phyloP scores from a whole-genome alignment of 208 protist species.

The Trypanosoma avium region DNA sequence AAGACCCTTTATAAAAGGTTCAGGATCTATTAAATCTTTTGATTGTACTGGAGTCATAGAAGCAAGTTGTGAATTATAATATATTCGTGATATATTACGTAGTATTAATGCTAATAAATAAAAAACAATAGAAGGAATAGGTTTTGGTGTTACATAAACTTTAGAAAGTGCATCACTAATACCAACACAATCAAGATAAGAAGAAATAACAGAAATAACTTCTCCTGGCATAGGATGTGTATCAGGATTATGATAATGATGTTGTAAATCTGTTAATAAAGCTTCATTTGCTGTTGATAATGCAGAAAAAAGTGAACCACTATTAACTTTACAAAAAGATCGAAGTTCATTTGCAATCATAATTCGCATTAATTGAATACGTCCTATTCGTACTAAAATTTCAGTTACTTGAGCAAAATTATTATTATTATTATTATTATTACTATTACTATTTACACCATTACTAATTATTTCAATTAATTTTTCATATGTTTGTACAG shows the following conservation, averaged over 20 bases:
- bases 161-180: conserved; percentile 81
- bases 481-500: conserved; percentile 36
- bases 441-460: not conserved
- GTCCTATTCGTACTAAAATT: conserved; percentile 56
- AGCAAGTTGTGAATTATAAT: conserved; percentile 55
- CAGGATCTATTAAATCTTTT: conserved; percentile 76
- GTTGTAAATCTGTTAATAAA: conserved; percentile 83
- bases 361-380: conserved; percentile 83
- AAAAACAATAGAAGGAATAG: conserved; percentile 70
- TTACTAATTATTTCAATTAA: conserved; percentile 15
- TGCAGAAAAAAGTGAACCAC: conserved; percentile 70
- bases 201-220: conserved; percentile 61
- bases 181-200: conserved; percentile 82
- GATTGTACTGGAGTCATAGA: conserved; percentile 49
- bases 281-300: conserved; percentile 83
- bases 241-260: conserved; percentile 78
- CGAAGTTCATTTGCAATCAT: conserved; percentile 91
- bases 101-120: conserved; percentile 80
- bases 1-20: conserved; percentile 85
- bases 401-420: conserved; percentile 29
- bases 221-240: conserved; percentile 61
- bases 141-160: conserved; percentile 84
- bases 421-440: not conserved
- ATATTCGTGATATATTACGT: conserved; percentile 46
- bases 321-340: conserved; percentile 79